Conservation (phyloP, 768 basidiomycete species). For the Russula griseocarnosa region DNA sequence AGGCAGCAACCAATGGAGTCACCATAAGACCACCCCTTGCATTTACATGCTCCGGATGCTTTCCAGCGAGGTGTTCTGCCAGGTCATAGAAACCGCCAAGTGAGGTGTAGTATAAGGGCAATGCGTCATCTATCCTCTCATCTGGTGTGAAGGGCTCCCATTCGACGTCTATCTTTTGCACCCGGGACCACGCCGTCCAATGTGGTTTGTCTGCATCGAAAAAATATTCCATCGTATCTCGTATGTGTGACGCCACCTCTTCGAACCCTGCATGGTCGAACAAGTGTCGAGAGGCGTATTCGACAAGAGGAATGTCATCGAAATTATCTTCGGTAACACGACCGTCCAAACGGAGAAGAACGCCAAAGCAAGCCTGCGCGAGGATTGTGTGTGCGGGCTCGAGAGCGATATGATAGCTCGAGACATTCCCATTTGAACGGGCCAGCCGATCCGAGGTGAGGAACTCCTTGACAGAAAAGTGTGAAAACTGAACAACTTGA, state of each 20-base stretch:
- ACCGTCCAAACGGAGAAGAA: constrained; percentile 4
- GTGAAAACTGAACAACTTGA: constrained; percentile 17
- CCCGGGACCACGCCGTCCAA: constrained; percentile 3
- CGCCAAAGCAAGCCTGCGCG: constrained; percentile 1
- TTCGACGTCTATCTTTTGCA: background rate
- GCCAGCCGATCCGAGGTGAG: constrained; percentile 5
- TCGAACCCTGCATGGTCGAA: constrained; percentile 4
- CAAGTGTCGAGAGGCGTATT: background rate
- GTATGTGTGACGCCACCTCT: background rate
- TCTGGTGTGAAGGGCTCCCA: background rate
- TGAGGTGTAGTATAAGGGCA: constrained; percentile 5
- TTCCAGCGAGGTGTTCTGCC: background rate
- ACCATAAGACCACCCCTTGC: background rate
- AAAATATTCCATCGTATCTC: background rate
- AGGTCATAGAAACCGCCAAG: constrained; percentile 5
- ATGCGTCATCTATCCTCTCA: rapidly evolving
- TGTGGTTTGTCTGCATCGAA: constrained; percentile 7
- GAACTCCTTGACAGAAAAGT: constrained; percentile 16
- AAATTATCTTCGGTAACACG: too few relatives aligned
- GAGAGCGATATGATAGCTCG: background rate
- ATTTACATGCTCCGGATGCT: background rate
- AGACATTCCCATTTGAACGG: background rate
- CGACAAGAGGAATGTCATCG: background rate
- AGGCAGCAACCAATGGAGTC: constrained; percentile 7
- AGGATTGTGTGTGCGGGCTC: constrained; percentile 5